phyloP scores from a whole-genome alignment of 2,329 filamentous ascomycete species.

The Fusarium hainanense region DNA sequence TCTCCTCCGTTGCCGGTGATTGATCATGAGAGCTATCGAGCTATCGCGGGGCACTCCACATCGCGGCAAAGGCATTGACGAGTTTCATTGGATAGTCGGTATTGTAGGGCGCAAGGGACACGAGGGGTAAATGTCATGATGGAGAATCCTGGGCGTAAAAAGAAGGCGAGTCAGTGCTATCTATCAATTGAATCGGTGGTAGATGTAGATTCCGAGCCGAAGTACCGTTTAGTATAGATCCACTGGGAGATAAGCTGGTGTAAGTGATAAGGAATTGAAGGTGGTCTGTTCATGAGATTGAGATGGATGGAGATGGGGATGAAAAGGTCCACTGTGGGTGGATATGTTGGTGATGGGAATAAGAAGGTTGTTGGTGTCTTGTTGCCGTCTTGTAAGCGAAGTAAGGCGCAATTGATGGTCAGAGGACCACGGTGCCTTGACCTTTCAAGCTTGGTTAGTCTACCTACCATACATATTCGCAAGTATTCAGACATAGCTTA shows the following conservation, averaged over 20 bases:
- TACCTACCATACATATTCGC: no score
- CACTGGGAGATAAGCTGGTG: constrained; percentile 20
- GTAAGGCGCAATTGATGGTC: background rate
- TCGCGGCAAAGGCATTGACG: background rate
- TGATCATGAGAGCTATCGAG: constrained; percentile 33
- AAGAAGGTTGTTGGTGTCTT: background rate
- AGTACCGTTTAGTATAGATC: constrained; percentile 12
- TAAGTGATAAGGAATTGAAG: background rate
- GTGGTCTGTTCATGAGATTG: background rate
- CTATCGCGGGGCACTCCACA: constrained; percentile 35
- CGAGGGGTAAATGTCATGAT: constrained; percentile 36
- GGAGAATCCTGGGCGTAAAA: background rate
- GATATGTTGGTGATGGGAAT: background rate
- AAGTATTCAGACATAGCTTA: no score
- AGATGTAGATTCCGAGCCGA: constrained; percentile 35
- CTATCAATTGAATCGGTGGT: constrained; percentile 12
- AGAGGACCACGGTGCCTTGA: no score
- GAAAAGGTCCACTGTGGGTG: background rate
- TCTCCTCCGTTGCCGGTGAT: constrained; percentile 33
- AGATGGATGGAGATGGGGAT: background rate
- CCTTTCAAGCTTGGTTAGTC: no score
- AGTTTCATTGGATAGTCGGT: constrained; percentile 16
- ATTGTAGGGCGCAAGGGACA: constrained; percentile 40
- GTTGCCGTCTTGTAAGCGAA: background rate
- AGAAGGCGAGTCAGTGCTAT: constrained; percentile 24